Base-by-base conservation (phyloP, 148 eudicot species). In the Cornus suecica region DNA sequence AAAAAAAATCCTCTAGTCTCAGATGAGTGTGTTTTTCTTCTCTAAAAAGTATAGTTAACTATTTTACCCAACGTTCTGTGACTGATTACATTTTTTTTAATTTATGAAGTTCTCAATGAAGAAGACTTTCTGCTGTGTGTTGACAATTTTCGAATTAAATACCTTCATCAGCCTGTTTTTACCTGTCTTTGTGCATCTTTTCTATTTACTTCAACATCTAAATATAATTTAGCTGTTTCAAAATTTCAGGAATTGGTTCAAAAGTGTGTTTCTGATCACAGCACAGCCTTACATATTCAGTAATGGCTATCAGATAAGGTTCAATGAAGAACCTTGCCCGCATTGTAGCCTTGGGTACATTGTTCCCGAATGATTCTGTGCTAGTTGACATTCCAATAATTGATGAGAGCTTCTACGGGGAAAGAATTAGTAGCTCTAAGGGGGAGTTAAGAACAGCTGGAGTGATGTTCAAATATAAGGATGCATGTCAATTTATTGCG, bases 191-290 rank as follows among this genome's bases (percentile, higher is more conserved):
- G 14, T 52, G 58, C 14, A 52, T 8, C 15, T 52, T 52, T 52
- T 2, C 8, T 52, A 52, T 52, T 23, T 71, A 2, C 41, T 34
- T 34, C 41, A 34, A 29, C 20, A 45, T 31, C 52, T 54, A 31
- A 31, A 30, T 63, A 45, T 48, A n/a, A 14, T 45, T 60, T 54
- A 25, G 10, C 54, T 13, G 20, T 6, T 56, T 16, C 18, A 22
- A 13, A 18, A 20, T 56, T 56, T 77, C 83, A 88, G 94, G 91
- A 22, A 88, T 90, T 31, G 91, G 90, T 25, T 90, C 82, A 91
- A 91, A 76, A 91, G 97, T 52, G 93, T 89, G 24, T 89, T 88
- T 77, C 89, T 91, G 45, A 76, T 91, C 25, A 85, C 91, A 14
- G 68, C 91, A 27, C 84, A 79, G 56, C 93, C 97, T 0, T 90